phyloP scores from a whole-genome alignment of 2,329 filamentous ascomycete species.

The Pseudogymnoascus sp. region DNA sequence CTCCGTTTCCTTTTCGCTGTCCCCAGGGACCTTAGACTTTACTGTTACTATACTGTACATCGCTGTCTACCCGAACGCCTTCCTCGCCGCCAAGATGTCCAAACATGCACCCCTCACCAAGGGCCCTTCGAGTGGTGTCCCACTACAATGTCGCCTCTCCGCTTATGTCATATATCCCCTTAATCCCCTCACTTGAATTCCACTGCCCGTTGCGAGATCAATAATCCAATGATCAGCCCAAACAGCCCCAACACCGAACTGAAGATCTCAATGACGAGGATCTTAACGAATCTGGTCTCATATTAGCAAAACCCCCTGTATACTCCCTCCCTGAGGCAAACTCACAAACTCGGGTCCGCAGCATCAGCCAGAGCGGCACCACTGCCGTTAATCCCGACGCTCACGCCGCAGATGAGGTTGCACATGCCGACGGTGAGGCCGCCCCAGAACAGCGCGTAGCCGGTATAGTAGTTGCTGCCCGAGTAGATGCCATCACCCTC shows the following conservation, averaged over 20 bases:
- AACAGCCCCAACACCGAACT: slow-evolving; percentile 95
- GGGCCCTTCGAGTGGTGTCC: neutral
- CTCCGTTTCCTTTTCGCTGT: neutral
- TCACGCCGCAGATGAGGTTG: slow-evolving; percentile 92
- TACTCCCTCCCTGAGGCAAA: slow-evolving; percentile 16
- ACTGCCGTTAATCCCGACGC: slow-evolving; percentile 96
- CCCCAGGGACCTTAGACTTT: neutral
- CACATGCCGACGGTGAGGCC: slow-evolving; percentile 91
- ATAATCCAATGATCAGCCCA: slow-evolving; percentile 85
- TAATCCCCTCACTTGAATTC: slow-evolving; percentile 46
- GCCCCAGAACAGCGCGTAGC: slow-evolving; percentile 92
- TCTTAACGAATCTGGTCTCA: slow-evolving; percentile 78
- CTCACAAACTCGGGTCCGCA: slow-evolving; percentile 80
- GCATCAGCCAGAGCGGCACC: slow-evolving; percentile 94
- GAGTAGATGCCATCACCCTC: slow-evolving; percentile 58
- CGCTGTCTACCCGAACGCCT: slow-evolving; percentile 6
- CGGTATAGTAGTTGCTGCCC: slow-evolving; percentile 81
- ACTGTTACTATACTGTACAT: slow-evolving; percentile 7
- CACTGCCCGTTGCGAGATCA: slow-evolving; percentile 74
- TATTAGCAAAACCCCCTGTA: slow-evolving; percentile 13
- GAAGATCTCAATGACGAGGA: slow-evolving; percentile 98
- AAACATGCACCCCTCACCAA: neutral
- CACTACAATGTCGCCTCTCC: neutral
- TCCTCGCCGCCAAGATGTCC: slow-evolving; percentile 5
- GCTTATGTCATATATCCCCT: neutral